Base-by-base conservation (phyloP, 2,329 filamentous ascomycete species). In the Claviceps paspali region DNA sequence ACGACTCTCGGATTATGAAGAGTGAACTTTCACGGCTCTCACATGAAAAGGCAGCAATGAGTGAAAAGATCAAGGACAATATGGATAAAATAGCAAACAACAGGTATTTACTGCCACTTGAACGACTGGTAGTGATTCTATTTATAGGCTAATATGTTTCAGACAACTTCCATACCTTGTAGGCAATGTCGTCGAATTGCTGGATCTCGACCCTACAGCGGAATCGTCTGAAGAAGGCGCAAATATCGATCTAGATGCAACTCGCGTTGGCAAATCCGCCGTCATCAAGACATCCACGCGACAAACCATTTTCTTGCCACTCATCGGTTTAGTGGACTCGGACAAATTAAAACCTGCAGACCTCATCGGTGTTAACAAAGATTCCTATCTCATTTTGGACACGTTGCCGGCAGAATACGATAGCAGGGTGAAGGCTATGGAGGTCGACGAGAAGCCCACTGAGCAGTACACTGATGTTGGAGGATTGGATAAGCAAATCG, bases 71-170 rank as follows among this genome's bases (percentile, higher is more conserved):
- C 62, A 96, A 95, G 71, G 91, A 98, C 58, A 98, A 98, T 55
- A 66, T 84, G 53, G 92, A 98, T 50, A 98, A 98, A 75, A 98
- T 98, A 53, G 87, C 92, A 49, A 96, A 98, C 64, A 98, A 98
- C 68, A 76, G 86, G 87, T 93, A 67, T 48, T 70, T 38, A 24
- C 29, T 31, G 29, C 26, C 14, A 30, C 23, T 17, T 21, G 17
- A 10, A 30, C 10, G 33, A 23, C 26, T 27, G 18, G 26, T 22
- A 12, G 28, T 6, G 32, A 34, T 32, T 12, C 10, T 29, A 19
- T 34, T 26, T 41, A 46, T 33, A 37, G 15, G 17, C 24, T 17
- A 26, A 35, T 31, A 50, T 3, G 9, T 12, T 5, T 14, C 23
- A 95, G 87, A 56, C 91, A 98, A 79, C 71, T 98, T 53, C 91